These are phyloP conservation scores for Theobroma cacao DNA, from an alignment of 345 rosid genomes.

Conservation along the genomic window DNA sequence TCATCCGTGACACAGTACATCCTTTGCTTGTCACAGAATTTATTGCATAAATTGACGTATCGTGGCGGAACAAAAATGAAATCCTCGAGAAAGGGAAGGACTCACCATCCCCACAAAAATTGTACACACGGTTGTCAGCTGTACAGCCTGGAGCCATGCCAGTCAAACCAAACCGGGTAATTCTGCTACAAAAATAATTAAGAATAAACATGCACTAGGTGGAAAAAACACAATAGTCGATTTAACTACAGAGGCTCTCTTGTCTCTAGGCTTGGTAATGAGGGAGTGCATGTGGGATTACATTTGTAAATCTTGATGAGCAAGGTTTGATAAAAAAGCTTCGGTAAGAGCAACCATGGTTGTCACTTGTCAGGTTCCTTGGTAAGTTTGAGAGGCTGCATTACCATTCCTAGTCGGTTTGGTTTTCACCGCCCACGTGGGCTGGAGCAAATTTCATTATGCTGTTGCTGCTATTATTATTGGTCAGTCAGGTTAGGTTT, in stretches of 20 bases:
- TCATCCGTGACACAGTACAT: too few species aligned
- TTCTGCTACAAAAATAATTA: background rate
- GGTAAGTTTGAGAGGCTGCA: background rate
- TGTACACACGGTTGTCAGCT: background rate
- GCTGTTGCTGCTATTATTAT: background rate
- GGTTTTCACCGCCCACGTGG: background rate
- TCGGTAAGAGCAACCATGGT: background rate
- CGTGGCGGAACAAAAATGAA: background rate
- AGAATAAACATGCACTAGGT: background rate
- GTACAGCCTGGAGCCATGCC: background rate
- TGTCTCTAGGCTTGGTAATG: too few species aligned
- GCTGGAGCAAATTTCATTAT: background rate
- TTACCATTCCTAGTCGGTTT: background rate
- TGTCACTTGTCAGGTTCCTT: background rate
- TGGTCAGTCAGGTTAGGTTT: background rate
- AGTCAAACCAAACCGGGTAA: background rate
- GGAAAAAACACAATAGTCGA: background rate
- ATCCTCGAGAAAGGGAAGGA: background rate
- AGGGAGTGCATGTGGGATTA: too few species aligned
- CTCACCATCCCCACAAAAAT: background rate
- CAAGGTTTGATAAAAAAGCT: background rate
- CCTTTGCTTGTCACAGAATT: constrained; percentile 1
- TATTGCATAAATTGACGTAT: background rate
- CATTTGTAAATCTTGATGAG: background rate
- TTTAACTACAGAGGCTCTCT: background rate